Conservation (phyloP, 257 asterid species). For the Dorcoceras hygrometricum region DNA sequence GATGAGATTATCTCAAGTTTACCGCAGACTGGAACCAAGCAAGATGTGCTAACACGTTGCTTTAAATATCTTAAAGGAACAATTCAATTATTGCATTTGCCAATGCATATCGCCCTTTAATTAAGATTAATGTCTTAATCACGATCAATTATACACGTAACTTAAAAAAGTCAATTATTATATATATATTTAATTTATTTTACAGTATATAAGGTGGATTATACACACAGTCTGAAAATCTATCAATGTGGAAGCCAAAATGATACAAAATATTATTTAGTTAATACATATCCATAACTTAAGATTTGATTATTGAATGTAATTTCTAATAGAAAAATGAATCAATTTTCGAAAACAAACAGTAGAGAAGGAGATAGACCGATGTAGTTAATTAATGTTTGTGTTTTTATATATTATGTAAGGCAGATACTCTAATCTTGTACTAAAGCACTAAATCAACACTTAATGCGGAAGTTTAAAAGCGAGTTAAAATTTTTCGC, state of each 20-base stretch:
- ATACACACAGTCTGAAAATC: too few relatives aligned
- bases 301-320: neutral
- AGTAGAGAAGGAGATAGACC: neutral
- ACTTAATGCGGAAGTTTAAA: too few relatives aligned
- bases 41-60: neutral
- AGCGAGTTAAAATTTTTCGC: too few relatives aligned
- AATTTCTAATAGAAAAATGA: neutral
- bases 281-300: neutral
- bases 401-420: too few relatives aligned
- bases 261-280: too few relatives aligned
- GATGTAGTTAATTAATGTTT: neutral
- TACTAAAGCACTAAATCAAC: too few relatives aligned
- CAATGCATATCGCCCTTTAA: too few relatives aligned
- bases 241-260: neutral
- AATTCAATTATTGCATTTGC: neutral
- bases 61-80: neutral
- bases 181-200: too few relatives aligned
- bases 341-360: neutral
- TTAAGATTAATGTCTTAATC: neutral
- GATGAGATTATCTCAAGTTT: too few relatives aligned
- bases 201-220: too few relatives aligned
- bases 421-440: too few relatives aligned
- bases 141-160: neutral
- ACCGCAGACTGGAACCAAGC: neutral
- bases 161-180: neutral